Evolutionary conservation across 345 rosid genomes (phyloP), one percentile per base, ranked within the genome.

Genomic region (Salix suchowensis): DNA sequence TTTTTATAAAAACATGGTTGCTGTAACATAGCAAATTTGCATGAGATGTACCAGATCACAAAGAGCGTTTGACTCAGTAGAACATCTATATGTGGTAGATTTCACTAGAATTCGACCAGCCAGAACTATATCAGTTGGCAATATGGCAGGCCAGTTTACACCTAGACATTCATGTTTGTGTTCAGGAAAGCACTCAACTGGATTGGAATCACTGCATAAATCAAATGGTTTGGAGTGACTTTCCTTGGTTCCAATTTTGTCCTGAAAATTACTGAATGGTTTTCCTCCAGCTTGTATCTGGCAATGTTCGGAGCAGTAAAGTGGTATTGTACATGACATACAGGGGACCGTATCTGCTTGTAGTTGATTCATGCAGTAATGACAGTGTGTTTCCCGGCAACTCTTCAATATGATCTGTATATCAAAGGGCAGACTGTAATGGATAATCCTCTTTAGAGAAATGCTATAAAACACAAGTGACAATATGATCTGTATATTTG

Each of bases 161-260:
- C 93, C 96, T 42, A 62, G 81, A 77, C 97, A 94, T 83, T 94
- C 97, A 85, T 91, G 97, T 76, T 85, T 84, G 88, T 94, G 98
- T 71, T 94, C 98, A 48, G 79, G 84, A 85, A 88, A 46, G 76
- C 73, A 68, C 68, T 81, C 88, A 28, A 69, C 77, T 54, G 78
- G 77, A 76, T 71, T 61, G 54, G 62, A 69, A 73, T 15, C 66
- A 26, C 39, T 72, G 34, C 76, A 81, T 71, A 68, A 75, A 21
- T 80, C 81, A 76, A 84, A 7, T 36, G 37, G 37, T 36, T 36
- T 36, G n/a, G 88, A 80, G 64, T 77, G 78, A 34, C 70, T 76
- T 32, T 61, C 82, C 46, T 8, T 36, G 66, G 61, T 66, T 74
- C 73, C 74, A 67, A 42, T 78, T 71, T 78, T 76, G 48, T 76